Percentiles rank a stretch among this genome's conserved stretches.
These are phyloP conservation scores for Cicer chorassanicum DNA, from an alignment of 306 rosid species.

Conservation along the genomic window DNA sequence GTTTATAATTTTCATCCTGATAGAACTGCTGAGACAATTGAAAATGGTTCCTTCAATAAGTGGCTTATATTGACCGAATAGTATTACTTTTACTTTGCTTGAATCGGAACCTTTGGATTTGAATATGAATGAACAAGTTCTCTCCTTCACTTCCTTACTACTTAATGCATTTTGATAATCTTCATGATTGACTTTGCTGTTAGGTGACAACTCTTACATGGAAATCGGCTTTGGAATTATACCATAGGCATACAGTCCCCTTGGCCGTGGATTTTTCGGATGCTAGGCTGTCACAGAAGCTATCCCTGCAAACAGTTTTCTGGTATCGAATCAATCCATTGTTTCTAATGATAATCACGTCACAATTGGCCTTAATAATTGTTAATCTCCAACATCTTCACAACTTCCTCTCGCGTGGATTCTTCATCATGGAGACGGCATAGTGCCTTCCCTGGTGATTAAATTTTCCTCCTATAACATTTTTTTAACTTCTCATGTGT, in stretches of 20 bases:
- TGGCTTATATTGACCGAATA: not conserved
- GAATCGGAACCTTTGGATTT: slow-evolving; percentile 2
- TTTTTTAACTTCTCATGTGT: slow-evolving; percentile 24
- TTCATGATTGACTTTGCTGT: not conserved
- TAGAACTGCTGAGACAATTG: not conserved
- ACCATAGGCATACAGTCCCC: slow-evolving; percentile 70
- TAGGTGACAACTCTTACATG: slow-evolving; percentile 46
- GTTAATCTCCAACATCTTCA: slow-evolving; percentile 43
- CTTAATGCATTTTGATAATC: not conserved
- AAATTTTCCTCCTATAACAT: not conserved
- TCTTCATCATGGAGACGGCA: slow-evolving; percentile 64
- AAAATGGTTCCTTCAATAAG: not conserved
- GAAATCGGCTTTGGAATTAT: slow-evolving; percentile 83
- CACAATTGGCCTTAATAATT: not conserved
- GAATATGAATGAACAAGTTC: not conserved
- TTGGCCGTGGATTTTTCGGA: slow-evolving; percentile 86
- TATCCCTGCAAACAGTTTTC: slow-evolving; percentile 59
- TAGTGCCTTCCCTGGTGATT: slow-evolving; percentile 74
- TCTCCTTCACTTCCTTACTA: slow-evolving; percentile 20
- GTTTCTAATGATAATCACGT: slow-evolving; percentile 1
- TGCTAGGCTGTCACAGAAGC: slow-evolving; percentile 70
- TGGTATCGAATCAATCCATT: slow-evolving; percentile 43
- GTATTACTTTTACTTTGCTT: slow-evolving; percentile 1
- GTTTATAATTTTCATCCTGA: slow-evolving; percentile 12
- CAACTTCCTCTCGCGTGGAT: slow-evolving; percentile 81